Percentiles rank a stretch among this genome's conserved stretches.
Conservation (phyloP, 2,329 filamentous ascomycete genomes). For the Talaromyces sp. region DNA sequence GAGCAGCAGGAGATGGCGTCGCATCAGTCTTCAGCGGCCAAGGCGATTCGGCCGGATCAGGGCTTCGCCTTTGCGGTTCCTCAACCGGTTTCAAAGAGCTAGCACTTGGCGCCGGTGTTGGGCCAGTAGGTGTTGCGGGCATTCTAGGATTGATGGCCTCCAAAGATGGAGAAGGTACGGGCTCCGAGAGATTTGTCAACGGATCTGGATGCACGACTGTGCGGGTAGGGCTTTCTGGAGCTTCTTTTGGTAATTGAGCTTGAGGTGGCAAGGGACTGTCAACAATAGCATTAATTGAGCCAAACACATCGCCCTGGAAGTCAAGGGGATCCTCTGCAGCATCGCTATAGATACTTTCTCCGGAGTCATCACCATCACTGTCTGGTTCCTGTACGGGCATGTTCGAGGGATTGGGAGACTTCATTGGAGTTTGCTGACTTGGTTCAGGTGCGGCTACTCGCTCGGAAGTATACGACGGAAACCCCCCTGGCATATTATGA, state of each 20-base stretch:
- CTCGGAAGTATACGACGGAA: constrained; percentile 44
- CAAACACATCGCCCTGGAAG: constrained; percentile 42
- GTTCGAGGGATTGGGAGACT: constrained; percentile 7
- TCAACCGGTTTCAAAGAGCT: not conserved
- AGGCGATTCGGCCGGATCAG: not conserved
- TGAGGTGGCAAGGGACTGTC: constrained; percentile 26
- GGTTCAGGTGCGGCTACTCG: constrained; percentile 18
- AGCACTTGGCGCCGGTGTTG: not conserved
- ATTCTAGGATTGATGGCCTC: constrained; percentile 1
- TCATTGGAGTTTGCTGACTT: not conserved
- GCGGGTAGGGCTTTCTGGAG: constrained; percentile 18
- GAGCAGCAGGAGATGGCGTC: constrained; percentile 1
- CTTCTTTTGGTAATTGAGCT: constrained; percentile 6
- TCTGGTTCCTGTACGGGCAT: not conserved
- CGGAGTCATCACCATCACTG: constrained; percentile 31
- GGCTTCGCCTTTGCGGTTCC: not conserved
- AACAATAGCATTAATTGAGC: constrained; percentile 48
- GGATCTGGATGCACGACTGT: not conserved
- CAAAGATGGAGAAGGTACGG: constrained; percentile 3
- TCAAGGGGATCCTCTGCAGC: constrained; percentile 36
- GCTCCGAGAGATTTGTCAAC: not conserved
- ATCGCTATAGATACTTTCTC: constrained; percentile 46
- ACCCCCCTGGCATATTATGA: constrained; percentile 51
- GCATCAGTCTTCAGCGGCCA: constrained; percentile 14
- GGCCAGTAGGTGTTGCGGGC: not conserved